A percentile compares a stretch with the other conserved stretches of the same genome.
Conservation (phyloP, 202 grass and related monocot species). For the Sporobolus alterniflorus region DNA sequence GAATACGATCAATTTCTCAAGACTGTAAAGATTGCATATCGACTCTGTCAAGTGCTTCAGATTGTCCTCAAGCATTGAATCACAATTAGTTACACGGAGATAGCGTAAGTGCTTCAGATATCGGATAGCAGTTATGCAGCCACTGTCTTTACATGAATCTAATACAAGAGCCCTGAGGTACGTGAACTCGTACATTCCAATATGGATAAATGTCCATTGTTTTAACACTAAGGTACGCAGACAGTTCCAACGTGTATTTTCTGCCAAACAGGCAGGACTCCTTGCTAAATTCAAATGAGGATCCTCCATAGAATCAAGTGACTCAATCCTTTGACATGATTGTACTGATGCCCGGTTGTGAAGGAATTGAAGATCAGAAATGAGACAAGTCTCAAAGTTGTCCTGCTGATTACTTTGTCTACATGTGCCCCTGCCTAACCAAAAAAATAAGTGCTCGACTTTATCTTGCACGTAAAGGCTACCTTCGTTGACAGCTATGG, state of each 20-base stretch:
- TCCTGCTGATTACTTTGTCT: not conserved
- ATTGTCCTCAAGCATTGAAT: not conserved
- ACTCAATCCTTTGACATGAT: too few relatives aligned
- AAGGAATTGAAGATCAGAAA: too few relatives aligned
- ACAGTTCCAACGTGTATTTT: too few relatives aligned
- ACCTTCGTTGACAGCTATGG: not conserved
- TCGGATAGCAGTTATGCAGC: not conserved
- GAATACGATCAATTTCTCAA: constrained; percentile 10
- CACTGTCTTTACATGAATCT: constrained; percentile 12
- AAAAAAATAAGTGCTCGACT: not conserved
- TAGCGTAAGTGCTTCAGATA: constrained; percentile 21
- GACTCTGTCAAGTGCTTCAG: not conserved
- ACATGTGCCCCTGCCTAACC: not conserved
- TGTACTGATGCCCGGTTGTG: too few relatives aligned
- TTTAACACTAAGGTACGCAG: not conserved
- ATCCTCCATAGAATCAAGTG: too few relatives aligned
- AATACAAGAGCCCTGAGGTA: constrained; percentile 2
- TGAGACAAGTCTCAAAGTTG: too few relatives aligned
- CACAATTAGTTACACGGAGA: not conserved
- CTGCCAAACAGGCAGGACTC: too few relatives aligned
- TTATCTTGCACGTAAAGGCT: not conserved
- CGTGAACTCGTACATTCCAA: not conserved
- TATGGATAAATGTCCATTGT: not conserved
- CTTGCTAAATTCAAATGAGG: too few relatives aligned
- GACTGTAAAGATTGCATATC: constrained; percentile 20